phyloP scores from a whole-genome alignment of 192 early-diverging fungal species.

The Coemansia sp. region DNA sequence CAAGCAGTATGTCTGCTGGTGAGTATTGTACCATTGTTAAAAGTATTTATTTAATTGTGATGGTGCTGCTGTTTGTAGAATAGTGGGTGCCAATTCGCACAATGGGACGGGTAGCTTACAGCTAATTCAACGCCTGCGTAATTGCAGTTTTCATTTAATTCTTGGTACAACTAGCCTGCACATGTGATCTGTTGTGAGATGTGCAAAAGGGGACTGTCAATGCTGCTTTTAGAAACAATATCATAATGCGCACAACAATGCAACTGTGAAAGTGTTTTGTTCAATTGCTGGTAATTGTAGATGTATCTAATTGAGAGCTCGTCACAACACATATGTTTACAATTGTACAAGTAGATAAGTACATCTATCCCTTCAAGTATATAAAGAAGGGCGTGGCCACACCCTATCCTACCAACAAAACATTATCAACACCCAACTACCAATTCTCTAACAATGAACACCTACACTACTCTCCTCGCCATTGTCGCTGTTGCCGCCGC shows the following conservation, averaged over 20 bases:
- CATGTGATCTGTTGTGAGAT: too few relatives aligned
- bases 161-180: too few relatives aligned
- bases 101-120: too few relatives aligned
- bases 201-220: too few relatives aligned
- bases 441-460: conserved; percentile 5
- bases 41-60: too few relatives aligned
- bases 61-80: too few relatives aligned
- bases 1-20: too few relatives aligned
- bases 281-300: background rate
- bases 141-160: too few relatives aligned
- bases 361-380: background rate
- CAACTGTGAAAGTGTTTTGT: background rate
- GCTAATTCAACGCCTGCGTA: too few relatives aligned
- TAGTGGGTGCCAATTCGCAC: too few relatives aligned
- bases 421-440: conserved; percentile 4
- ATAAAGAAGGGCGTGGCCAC: background rate
- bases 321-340: background rate
- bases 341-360: too few relatives aligned
- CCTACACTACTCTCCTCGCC: conserved; percentile 15
- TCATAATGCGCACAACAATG: background rate
- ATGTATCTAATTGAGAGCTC: background rate
- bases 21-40: too few relatives aligned
- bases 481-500: conserved; percentile 17
- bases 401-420: background rate
- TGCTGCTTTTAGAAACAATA: background rate